Base-by-base conservation (phyloP, 768 basidiomycete genomes). In the Tricholoma bakamatsutake region DNA sequence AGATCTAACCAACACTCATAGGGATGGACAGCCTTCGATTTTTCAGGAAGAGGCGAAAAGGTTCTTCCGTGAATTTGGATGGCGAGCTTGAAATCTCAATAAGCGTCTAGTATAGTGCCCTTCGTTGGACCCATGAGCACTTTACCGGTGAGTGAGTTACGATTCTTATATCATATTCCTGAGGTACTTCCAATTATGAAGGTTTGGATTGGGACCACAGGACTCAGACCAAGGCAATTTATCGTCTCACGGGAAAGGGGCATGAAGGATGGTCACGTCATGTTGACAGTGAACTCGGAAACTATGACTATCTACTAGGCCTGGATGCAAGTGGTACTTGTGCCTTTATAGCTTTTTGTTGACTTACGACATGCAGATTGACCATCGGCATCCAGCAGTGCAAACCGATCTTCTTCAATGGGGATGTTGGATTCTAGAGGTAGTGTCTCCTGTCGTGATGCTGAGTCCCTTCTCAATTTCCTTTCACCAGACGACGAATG, bases 11-110 rank as follows among this genome's bases (percentile, higher is more conserved):
- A 54, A 55, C 54, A 18, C 9, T 56, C 12, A 7, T 46, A 91
- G 90, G 88, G 80, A 1, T 92, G 90, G 90, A 92, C 91, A n/a
- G 82, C 76, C 0, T 98, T 90, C 67, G 83, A 89, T 58, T 96
- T 91, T 66, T 74, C 82, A n/a, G 89, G 85, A 40, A 76, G 94
- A 69, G 79, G 75, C 15, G 80, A 80, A 35, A 86, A 90, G 74
- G 90, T 90, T 37, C 8, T 57, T 24, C 2, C n/a, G 33, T 40
- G 50, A 46, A 7, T 9, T 28, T 6, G 27, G n/a, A 7, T 46
- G 28, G 5, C 7, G 4, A 21, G 9, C 33, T 21, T 52, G 8
- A 33, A 28, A 48, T 42, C 45, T 31, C 15, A 21, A 47, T 57
- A 53, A 57, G 30, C 55, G 0, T 13, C 21, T 60, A 91, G 90